Evolutionary conservation across 805 yeast genomes (phyloP), one percentile per base, ranked within the genome.

Genomic region (Candida nemodendra): DNA sequence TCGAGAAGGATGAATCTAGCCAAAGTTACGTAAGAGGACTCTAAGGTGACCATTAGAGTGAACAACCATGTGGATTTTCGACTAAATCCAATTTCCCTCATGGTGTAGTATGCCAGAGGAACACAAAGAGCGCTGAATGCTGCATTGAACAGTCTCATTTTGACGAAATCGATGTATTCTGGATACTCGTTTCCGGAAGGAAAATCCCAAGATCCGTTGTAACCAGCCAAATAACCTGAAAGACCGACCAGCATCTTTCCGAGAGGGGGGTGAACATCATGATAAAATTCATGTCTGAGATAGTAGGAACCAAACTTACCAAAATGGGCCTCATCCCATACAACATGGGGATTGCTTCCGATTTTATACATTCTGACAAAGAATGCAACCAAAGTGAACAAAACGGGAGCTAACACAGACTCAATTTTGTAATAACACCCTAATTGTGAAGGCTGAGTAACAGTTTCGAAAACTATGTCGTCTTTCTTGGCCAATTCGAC

Each of bases 251-350:
- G 65, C 81, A 85, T 78, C 54, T 85, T 85, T 8, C 93, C 95
- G 50, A 85, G 69, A 1, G 95, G 95, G 15, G 95, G 95, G 56
- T 85, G 95, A 21, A 85, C 95, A 64, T 85, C 95, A 51, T 80
- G 87, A 54, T 85, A 85, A 56, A 84, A 84, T 53, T 84, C 89
- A 54, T 81, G 88, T 59, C 81, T 75, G 47, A 84, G 65, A 60
- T 85, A 85, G 53, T 84, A 79, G 3, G 91, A 81, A 30, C 95
- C 95, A 58, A 85, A 85, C 58, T 83, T 84, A 29, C 93, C 95
- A 62, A 91, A 91, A 68, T 90, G 96, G 27, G 96, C 97, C 61
- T 89, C 97, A 65, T 89, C 97, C 97, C 97, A 90, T 17, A 93
- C 93, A 21, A 93, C 97, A 39, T 74, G 71, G 39, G 75, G 70